These are phyloP conservation scores for Tylopilus sp. DNA, from an alignment of 768 basidiomycete species.

Conservation along the genomic window DNA sequence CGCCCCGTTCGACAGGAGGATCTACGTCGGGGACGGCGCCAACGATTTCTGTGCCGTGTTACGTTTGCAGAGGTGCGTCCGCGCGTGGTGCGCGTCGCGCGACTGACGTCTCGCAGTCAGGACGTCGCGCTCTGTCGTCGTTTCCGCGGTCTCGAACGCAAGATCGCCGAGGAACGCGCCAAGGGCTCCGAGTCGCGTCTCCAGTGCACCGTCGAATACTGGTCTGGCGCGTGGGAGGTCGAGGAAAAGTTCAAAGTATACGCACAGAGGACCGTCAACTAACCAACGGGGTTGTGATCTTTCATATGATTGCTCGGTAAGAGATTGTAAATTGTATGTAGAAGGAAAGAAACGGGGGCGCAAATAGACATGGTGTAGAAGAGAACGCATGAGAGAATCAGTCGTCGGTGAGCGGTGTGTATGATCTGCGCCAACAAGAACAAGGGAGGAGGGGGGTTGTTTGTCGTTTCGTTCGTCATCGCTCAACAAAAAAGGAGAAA, in stretches of 20 bases:
- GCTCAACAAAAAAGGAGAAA: background rate
- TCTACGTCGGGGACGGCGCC: constrained; percentile 91
- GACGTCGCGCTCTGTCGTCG: constrained; percentile 81
- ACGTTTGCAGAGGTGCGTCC: constrained; percentile 61
- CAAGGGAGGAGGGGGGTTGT: background rate
- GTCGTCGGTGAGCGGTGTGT: background rate
- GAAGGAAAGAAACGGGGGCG: background rate
- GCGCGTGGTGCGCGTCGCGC: background rate
- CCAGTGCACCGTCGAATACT: constrained; percentile 71
- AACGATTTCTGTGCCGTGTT: constrained; percentile 96
- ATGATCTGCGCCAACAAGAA: background rate
- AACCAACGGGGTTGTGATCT: background rate
- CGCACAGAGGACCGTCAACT: constrained; percentile 1
- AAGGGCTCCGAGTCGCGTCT: constrained; percentile 57
- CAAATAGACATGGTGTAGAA: background rate
- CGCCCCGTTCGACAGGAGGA: constrained; percentile 66
- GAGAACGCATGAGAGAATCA: background rate
- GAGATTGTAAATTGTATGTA: background rate
- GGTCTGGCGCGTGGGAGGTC: constrained; percentile 96
- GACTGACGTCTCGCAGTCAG: constrained; percentile 45
- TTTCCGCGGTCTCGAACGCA: constrained; percentile 71
- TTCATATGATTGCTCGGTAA: background rate
- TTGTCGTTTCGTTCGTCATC: constrained; percentile 6
- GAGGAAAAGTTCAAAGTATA: constrained; percentile 67
- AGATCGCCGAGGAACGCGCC: constrained; percentile 60